Conservation (phyloP, 495 filamentous ascomycete species). For the Lepidopterella palustris region DNA sequence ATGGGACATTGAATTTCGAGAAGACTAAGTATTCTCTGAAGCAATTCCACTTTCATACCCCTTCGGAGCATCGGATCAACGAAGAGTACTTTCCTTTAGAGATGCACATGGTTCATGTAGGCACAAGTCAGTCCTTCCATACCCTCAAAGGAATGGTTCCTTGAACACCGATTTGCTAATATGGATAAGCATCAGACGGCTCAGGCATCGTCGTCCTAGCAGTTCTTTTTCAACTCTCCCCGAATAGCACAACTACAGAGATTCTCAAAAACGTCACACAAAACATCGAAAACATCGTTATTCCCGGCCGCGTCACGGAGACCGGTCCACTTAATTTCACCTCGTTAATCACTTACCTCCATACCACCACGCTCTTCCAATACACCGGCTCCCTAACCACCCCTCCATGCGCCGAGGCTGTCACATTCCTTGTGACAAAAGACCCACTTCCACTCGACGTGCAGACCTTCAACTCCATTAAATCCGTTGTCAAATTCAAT, state of each 20-base stretch:
- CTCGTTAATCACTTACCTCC: conserved; percentile 46
- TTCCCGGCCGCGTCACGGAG: conserved; percentile 48
- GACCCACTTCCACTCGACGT: conserved; percentile 48
- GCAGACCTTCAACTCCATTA: conserved; percentile 48
- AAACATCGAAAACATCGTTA: conserved; percentile 46
- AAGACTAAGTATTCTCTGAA: conserved; percentile 46
- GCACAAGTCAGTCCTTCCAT: conserved; percentile 34
- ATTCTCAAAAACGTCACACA: conserved; percentile 51
- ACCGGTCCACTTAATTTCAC: conserved; percentile 53
- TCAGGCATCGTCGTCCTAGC: conserved; percentile 50
- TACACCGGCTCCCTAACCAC: conserved; percentile 63
- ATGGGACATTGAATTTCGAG: conserved; percentile 38
- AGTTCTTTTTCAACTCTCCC: conserved; percentile 53
- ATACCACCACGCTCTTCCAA: conserved; percentile 44
- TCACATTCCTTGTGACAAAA: conserved; percentile 52
- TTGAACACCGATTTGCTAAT: background rate
- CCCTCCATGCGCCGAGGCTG: conserved; percentile 58
- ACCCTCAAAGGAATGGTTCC: background rate
- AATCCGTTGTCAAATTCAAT: conserved; percentile 60
- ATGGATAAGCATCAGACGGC: conserved; percentile 10
- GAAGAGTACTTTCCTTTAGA: conserved; percentile 55
- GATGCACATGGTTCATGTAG: conserved; percentile 60
- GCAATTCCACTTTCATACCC: conserved; percentile 68
- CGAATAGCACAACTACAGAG: conserved; percentile 37
- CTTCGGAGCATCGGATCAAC: conserved; percentile 56